Evolutionary conservation across 2,329 filamentous ascomycete species (phyloP), one percentile per base, ranked within the genome.

Genomic region (Sclerotinia glacialis): DNA sequence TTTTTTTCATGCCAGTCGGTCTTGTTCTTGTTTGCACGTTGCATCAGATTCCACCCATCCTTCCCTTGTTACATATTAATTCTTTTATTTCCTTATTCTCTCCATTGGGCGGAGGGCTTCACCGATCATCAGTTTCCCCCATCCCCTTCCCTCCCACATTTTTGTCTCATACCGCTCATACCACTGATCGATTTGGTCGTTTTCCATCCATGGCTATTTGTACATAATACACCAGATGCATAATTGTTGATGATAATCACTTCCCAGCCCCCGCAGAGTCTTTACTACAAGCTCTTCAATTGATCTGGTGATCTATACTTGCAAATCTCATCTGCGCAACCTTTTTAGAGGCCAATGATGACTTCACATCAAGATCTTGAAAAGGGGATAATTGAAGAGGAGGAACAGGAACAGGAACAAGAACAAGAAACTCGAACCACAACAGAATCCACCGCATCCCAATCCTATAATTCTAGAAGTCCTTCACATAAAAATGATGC

Each of bases 401-500:
- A 64, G 53, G 71, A 64, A 50, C 1, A 21, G 8, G 44, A 18
- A 23, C 44, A 31, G 12, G 42, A 56, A 60, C 26, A 26, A 37
- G 64, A 40, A 53, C 56, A n/a, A 37, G 44, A 49, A 49, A 60
- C 6, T 2, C 70, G 68, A 23, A 68, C 49, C n/a, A 49, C 21
- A 5, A 70, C 69, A 16, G 70, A 67, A 62, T 70, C 71, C 7
- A 72, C 68, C 14, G 56, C 63, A 37, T 69, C 66, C 54, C 58
- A 67, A 23, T 69, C 68, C 14, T 71, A 73, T 53, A 47, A 44
- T 23, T 70, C 73, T 53, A 70, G 70, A 54, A 61, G 60, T 31
- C 56, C 66, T 8, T 46, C 50, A 12, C 53, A 58, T 14, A 12
- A 64, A 9, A 55, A 46, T 12, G 69, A 72, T 46, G 37, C 21